Evolutionary conservation across 2,329 filamentous ascomycete genomes (phyloP), one percentile per base, ranked within the genome.

Genomic region (Dendryphion nanum): DNA sequence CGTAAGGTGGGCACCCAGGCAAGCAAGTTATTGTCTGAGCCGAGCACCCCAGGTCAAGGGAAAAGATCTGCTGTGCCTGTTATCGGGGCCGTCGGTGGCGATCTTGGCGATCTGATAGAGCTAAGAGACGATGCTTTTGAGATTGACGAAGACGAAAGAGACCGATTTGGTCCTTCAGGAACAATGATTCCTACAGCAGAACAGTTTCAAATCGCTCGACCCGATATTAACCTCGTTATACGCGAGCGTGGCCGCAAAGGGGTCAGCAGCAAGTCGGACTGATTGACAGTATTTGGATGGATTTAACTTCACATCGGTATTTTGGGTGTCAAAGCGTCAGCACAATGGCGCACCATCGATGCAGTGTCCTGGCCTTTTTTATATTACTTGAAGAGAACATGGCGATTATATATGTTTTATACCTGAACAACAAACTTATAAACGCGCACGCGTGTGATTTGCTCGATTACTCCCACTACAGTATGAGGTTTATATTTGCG

Each of bases 1-100:
- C 77, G 90, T 43, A 88, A 89, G 45, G 82, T 95, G 24, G 88
- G 89, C 42, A 73, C 77, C 5, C 83, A 83, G 56, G 74, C 78
- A 4, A 57, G 60, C 14, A 67, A 61, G 32, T 38, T 64, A 7
- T 40, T 67, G n/a, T 44, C 61, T 28, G 63, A 53, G 49, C 63
- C 42, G 38, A 57, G 38, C 37, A 68, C 35, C 3, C 55, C 55
- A 6, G 55, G 55, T 5, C 52, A 56, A 30, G 53, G 58, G 4
- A 59, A 51, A 37, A 41, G 59, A 18, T 55, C 52, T 14, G 59
- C 57, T 30, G 56, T 60, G 2, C 64, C 42, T 55, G 61, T 51
- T 51, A 58, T 64, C 15, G 53, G 73, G 60, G 51, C 57, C 57
- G 45, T 69, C 6, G 68, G 69, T 15, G 72, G 73, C 13, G 73